These are phyloP conservation scores for Cenchrus americanus DNA, from an alignment of 176 grass and related monocot genomes.

Conservation along the genomic window DNA sequence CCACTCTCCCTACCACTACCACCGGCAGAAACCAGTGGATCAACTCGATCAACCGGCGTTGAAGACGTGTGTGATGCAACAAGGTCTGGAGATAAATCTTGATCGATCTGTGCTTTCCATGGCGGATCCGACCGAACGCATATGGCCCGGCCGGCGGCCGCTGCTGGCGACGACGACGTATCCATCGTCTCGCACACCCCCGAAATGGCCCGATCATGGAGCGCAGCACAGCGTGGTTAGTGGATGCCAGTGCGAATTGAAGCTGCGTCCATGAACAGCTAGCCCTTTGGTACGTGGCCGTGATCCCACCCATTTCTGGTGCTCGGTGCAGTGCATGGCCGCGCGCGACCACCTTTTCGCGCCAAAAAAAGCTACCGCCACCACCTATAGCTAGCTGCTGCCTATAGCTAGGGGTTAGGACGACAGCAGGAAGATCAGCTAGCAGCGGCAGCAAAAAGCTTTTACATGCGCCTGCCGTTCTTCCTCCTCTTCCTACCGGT, in stretches of 20 bases:
- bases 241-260: conserved; percentile 29
- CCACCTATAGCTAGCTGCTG: neutral
- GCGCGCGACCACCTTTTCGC: conserved; percentile 2
- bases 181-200: neutral
- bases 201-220: too few species aligned
- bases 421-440: too few species aligned
- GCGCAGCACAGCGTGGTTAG: neutral
- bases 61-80: neutral
- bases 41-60: neutral
- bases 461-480: neutral
- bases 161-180: neutral
- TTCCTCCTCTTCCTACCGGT: neutral
- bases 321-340: conserved; percentile 7
- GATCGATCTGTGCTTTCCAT: neutral
- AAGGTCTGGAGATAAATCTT: neutral
- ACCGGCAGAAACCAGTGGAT: neutral
- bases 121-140: neutral
- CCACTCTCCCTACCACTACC: neutral
- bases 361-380: neutral
- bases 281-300: neutral
- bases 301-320: conserved; percentile 10
- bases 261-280: conserved; percentile 11
- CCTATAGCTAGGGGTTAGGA: neutral
- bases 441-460: neutral
- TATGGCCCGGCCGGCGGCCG: neutral